Base-by-base conservation (phyloP, 2,329 filamentous ascomycete species). In the Ophiostoma perfectum region DNA sequence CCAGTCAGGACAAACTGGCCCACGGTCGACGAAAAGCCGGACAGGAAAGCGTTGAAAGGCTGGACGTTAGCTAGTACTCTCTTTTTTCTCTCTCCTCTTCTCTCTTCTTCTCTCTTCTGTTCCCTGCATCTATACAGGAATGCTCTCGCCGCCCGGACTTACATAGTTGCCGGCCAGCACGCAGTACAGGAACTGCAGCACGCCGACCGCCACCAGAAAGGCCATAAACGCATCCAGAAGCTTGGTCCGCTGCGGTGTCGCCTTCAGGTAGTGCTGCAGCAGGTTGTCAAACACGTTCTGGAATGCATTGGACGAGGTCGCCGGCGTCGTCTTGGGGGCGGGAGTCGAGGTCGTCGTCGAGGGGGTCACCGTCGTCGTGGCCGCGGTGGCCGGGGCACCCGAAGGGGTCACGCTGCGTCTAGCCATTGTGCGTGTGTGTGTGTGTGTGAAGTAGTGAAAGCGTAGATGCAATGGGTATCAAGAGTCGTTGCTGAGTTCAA, bases 11-110 rank as follows among this genome's bases (percentile, higher is more conserved):
- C 95, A 78, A 99, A 99, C 78, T 99, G 95, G 71, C 95, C 95
- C 72, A 99, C 94, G 1, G 94, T 95, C 16, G 94, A 92, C 71
- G 88, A 89, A 82, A 99, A 99, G 64, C 95, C 96, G 44, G 93
- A 92, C 44, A 99, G 87, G 82, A 99, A 99, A 72, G 96, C 95
- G 78, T 99, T 99, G 84, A 99, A 99, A 9, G 95, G 95, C 94
- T 98, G 76, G 70, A 68, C 49, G 42, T 69, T 7, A 42, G 47
- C 27, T 41, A n/a, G 64, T 45, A 5, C 9, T 2, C 45, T 69
- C 71, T 72, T 49, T 65, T 42, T 44, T 52, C 70, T 68, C 1
- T 60, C 52, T 63, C 42, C 45, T 7, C 49, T 42, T 16, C n/a
- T 62, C 27, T 5, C 55, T 58, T 58, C 52, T 11, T 3, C 52